Base-by-base conservation (phyloP, 164 flowering plant species). In the Piper longum region DNA sequence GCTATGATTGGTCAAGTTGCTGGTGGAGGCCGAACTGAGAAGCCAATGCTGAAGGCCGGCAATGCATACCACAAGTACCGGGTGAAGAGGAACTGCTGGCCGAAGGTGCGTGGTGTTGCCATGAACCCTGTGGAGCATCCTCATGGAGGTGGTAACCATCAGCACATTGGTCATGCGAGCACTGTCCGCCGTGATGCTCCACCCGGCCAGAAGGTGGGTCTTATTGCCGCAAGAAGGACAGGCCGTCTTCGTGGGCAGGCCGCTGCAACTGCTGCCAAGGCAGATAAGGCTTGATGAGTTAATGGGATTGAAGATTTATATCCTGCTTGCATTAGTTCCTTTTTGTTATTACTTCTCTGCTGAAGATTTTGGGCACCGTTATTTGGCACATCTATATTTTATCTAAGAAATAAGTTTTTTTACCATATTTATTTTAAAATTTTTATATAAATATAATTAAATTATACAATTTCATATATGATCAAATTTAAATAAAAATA, bases 161-260 rank as follows among this genome's bases (percentile, higher is more conserved):
- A 68, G 60, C 87, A 83, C 63, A 79, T 83, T 66, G 83, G 87
- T 2, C 85, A 83, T 70, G 86, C 83, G 16, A 69, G 66, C 17
- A 64, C 67, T 16, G 72, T 69, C 6, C 64, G 72, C 14, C 66
- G 67, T 41, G 71, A 69, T 64, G 71, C 71, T 0, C 72, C 72
- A 11, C 72, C 72, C 43, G 72, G 67, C 42, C 72, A 69, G 44
- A 69, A 69, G 67, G 61, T 43, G 52, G 67, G 67, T 52, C 72
- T 56, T 11, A 69, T 69, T 60, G 67, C 67, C 18, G 72, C 72
- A n/a, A 69, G 72, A 59, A 69, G 72, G 64, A 69, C 67, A 8
- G 72, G 72, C 54, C 72, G 72, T 51, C 72, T 60, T 8, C 43
- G 72, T 26, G 72, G 72, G 4, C 72, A 64, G 60, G 72, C 72